Percentiles rank a stretch among this genome's conserved stretches.
Evolutionary conservation across 225 moss, liverwort and hornwort species (phyloP).

Genomic region (Pseudoscleropodium purum): DNA sequence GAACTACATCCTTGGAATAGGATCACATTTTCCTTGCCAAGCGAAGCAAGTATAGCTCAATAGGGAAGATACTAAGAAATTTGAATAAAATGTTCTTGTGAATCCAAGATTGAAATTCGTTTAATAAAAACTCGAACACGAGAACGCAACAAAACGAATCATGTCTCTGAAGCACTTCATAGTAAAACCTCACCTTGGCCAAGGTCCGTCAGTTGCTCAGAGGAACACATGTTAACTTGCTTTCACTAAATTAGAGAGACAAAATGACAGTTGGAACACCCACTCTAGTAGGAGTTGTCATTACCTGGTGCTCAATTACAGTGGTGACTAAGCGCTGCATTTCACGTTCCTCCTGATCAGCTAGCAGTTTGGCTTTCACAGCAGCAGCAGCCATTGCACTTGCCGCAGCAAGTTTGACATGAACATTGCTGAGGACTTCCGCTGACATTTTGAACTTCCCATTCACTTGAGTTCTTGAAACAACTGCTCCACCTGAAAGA

Average conservation of each 20-base stretch:
- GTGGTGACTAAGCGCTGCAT: conserved; percentile 90
- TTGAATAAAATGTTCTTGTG: neutral
- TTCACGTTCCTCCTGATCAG: conserved; percentile 97
- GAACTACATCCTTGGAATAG: neutral
- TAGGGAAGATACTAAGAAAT: neutral
- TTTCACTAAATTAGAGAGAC: neutral
- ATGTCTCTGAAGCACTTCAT: neutral
- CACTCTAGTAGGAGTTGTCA: neutral
- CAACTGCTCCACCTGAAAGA: conserved; percentile 40
- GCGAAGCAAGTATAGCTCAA: neutral
- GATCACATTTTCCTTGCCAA: neutral
- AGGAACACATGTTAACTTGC: neutral
- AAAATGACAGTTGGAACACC: neutral
- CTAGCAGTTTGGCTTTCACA: conserved; percentile 90
- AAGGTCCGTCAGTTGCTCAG: neutral
- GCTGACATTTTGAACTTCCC: conserved; percentile 22
- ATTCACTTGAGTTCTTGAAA: conserved; percentile 9
- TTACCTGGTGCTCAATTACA: conserved; percentile 89
- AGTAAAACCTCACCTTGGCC: neutral
- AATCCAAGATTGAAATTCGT: neutral
- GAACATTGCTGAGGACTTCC: conserved; percentile 45
- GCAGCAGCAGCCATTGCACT: conserved; percentile 87
- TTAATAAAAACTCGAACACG: neutral
- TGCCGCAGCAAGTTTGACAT: conserved; percentile 64
- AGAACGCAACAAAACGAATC: neutral